Evolutionary conservation across 2,329 filamentous ascomycete genomes (phyloP), one percentile per base, ranked within the genome.

Genomic region (Rhynchosporium secalis): DNA sequence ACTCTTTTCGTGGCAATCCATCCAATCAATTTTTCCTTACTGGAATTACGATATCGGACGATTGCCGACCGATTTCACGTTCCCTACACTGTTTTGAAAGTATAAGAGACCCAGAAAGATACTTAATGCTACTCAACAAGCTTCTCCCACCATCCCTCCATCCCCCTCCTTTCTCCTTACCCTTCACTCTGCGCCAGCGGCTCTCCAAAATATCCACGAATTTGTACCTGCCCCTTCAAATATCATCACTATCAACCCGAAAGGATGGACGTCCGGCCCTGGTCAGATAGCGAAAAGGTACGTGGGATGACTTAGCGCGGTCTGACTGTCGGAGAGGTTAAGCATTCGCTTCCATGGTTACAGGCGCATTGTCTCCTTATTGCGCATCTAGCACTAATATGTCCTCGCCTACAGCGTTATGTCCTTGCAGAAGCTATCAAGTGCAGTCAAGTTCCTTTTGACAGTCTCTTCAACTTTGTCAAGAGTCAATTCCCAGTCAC

Each of bases 391-490:
- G 63, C 62, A 66, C 68, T 72, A 63, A 72, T 67, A 51, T 54
- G 56, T 60, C 46, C 46, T 40, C 61, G 56, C 46, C 51, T 62
- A 61, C 63, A 74, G 72, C 72, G 71, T 62, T 77, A 78, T 69
- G 72, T 83, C 61, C 76, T 83, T 66, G 78, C 80, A 68, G 81
- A 83, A 70, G 78, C 81, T 65, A 75, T 83, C 67, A 83, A 81
- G 71, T 75, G 75, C 47, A 76, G 77, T 61, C 73, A 75, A 48
- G 74, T 81, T 60, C 74, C 77, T 47, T 75, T 78, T 63, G 75
- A 76, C 61, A 72, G 79, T 66, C 76, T 82, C 65, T 75, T 78
- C 65, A 72, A 28, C 12, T 26, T 72, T 66, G 75, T 82, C 65
- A 74, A 75, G 64, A 76, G 78, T 58, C 68, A 72, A 62, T 75